phyloP scores from a whole-genome alignment of 2,329 filamentous ascomycete species.

The Aaosphaeria pasadenensis region DNA sequence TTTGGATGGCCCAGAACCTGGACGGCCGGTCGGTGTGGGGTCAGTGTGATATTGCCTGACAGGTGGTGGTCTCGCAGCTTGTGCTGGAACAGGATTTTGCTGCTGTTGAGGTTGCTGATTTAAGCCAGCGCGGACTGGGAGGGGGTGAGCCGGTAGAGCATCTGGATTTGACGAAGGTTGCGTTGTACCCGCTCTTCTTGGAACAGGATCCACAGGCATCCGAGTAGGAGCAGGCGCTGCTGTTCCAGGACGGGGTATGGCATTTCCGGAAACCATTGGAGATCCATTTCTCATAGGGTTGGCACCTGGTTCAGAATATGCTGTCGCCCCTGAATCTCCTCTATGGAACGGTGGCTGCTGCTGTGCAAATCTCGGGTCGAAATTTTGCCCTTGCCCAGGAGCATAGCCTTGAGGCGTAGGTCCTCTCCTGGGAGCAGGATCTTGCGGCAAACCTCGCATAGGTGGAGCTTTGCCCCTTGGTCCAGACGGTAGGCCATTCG shows the following conservation, averaged over 20 bases:
- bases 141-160: constrained; percentile 54
- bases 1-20: constrained; percentile 4
- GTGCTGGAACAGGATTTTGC: constrained; percentile 7
- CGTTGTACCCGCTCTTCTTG: constrained; percentile 39
- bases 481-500: constrained; percentile 21
- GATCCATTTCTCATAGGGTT: constrained; percentile 29
- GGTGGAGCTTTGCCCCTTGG: constrained; percentile 28
- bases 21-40: constrained; percentile 34
- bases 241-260: constrained; percentile 28
- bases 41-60: constrained; percentile 51
- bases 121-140: constrained; percentile 53
- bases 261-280: constrained; percentile 21
- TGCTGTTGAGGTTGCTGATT: constrained; percentile 30
- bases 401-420: constrained; percentile 15
- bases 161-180: constrained; percentile 49
- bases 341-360: constrained; percentile 30
- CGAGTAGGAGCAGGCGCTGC: constrained; percentile 27
- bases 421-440: constrained; percentile 8
- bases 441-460: constrained; percentile 18
- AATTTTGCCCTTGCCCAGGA: constrained; percentile 16
- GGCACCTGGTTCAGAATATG: constrained; percentile 34
- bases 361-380: constrained; percentile 26
- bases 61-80: constrained; percentile 29
- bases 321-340: constrained; percentile 32
- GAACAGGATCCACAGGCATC: constrained; percentile 23